Percentiles rank a stretch among this genome's conserved stretches.
Evolutionary conservation across 257 asterid species (phyloP).

Genomic region (Coffea eugenioides): DNA sequence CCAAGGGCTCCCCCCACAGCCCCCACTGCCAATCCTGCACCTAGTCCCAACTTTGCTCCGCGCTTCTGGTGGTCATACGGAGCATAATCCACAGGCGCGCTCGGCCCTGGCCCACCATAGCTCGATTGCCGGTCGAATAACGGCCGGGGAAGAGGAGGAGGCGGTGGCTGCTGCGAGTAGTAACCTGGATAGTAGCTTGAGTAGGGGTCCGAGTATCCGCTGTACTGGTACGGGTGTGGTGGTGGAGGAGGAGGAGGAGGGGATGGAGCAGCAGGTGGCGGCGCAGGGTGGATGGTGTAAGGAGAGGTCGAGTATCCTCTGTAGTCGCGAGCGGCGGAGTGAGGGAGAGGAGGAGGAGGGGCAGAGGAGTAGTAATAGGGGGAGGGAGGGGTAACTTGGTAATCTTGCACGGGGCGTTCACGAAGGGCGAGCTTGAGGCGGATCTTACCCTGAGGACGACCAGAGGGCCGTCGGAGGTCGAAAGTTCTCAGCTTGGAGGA

Average conservation of each 20-base stretch:
- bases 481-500: conserved; percentile 29
- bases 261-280: conserved; percentile 31
- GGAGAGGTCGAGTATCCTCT: conserved; percentile 47
- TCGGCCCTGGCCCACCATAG: conserved; percentile 68
- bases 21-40: conserved; percentile 63
- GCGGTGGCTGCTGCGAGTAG: conserved; percentile 40
- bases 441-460: conserved; percentile 89
- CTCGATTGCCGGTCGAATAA: conserved; percentile 45
- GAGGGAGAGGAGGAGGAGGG: conserved; percentile 54
- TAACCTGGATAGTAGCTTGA: conserved; percentile 56
- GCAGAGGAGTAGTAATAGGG: conserved; percentile 54
- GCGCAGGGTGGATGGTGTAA: conserved; percentile 36
- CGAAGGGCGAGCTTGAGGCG: conserved; percentile 54
- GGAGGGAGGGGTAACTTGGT: conserved; percentile 64
- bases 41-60: conserved; percentile 50
- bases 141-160: conserved; percentile 51
- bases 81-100: conserved; percentile 84
- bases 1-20: conserved; percentile 66
- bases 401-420: conserved; percentile 53
- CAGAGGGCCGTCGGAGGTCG: conserved; percentile 78
- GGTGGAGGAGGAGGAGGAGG: conserved; percentile 40
- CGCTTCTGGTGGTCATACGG: conserved; percentile 64
- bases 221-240: conserved; percentile 35
- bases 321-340: conserved; percentile 30
- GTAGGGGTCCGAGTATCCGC: conserved; percentile 49